Conservation (phyloP, 2,329 filamentous ascomycete species). For the Cercospora canescens region DNA sequence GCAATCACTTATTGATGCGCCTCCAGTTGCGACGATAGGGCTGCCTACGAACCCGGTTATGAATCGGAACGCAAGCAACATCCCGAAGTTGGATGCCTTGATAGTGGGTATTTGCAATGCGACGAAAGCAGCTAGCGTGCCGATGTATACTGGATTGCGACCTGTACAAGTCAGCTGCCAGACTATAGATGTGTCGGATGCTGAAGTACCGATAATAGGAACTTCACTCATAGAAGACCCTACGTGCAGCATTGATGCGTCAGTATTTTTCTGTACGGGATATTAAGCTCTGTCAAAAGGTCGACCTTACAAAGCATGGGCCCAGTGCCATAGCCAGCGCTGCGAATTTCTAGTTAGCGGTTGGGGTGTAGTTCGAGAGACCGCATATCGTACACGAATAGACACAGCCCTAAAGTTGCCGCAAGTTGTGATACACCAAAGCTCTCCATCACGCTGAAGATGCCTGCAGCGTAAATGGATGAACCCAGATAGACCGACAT, state of each 20-base stretch:
- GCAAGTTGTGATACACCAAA: constrained; percentile 50
- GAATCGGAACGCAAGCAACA: constrained; percentile 55
- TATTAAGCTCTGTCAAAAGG: constrained; percentile 51
- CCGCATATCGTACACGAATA: no score
- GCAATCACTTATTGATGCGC: constrained; percentile 47
- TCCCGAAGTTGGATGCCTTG: constrained; percentile 53
- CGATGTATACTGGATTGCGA: constrained; percentile 51
- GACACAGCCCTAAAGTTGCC: constrained; percentile 50
- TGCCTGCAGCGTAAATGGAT: constrained; percentile 53
- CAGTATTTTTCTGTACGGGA: no score
- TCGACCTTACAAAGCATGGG: constrained; percentile 49
- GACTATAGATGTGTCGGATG: no score
- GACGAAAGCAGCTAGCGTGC: constrained; percentile 51
- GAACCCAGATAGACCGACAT: constrained; percentile 54
- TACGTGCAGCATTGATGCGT: no score
- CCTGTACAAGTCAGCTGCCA: no score
- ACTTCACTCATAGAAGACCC: no score
- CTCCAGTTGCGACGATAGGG: constrained; percentile 48
- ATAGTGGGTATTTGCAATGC: constrained; percentile 51
- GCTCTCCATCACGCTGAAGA: constrained; percentile 39
- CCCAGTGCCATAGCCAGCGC: constrained; percentile 51
- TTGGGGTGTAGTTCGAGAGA: no score
- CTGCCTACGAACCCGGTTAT: constrained; percentile 53
- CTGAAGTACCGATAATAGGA: no score
- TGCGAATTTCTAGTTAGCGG: no score